Percentiles rank a stretch among this genome's conserved stretches.
Conservation (phyloP, 768 basidiomycete genomes). For the Leccinum longicurvipes region DNA sequence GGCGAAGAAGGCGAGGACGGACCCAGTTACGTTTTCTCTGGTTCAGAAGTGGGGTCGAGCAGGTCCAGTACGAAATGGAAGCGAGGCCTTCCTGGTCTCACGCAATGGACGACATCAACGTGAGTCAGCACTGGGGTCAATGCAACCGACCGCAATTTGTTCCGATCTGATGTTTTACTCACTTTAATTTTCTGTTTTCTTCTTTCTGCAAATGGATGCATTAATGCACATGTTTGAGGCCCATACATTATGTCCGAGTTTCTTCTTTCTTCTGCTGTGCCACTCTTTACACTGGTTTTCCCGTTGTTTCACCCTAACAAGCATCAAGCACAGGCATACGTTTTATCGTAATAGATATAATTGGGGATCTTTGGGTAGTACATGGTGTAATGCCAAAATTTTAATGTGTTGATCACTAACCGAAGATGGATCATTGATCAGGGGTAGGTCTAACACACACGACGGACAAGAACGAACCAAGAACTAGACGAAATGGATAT, state of each 20-base stretch:
- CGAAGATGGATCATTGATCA: neutral
- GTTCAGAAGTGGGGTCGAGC: slow-evolving; percentile 14
- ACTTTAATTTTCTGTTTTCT: slow-evolving; percentile 2
- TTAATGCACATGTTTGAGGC: slow-evolving; percentile 13
- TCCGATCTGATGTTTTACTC: neutral
- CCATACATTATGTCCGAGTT: slow-evolving; percentile 2
- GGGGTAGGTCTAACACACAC: neutral
- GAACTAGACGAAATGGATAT: slow-evolving; percentile 6
- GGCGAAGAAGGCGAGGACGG: slow-evolving; percentile 30
- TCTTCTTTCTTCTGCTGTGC: slow-evolving; percentile 3
- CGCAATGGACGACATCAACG: slow-evolving; percentile 28
- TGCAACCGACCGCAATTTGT: neutral
- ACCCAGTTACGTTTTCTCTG: slow-evolving; percentile 22
- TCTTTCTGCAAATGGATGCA: slow-evolving; percentile 9
- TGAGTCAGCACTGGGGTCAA: slow-evolving; percentile 9
- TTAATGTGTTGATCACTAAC: neutral
- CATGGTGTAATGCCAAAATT: neutral
- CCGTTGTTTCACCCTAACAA: slow-evolving; percentile 4
- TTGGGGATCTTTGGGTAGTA: slow-evolving; percentile 10
- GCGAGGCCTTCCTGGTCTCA: slow-evolving; percentile 32
- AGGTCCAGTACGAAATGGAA: slow-evolving; percentile 27
- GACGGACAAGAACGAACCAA: neutral
- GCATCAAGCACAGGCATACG: slow-evolving; percentile 10
- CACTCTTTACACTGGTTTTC: slow-evolving; percentile 2
- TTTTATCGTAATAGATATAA: slow-evolving; percentile 24